These are phyloP conservation scores for Pyropia haitanensis DNA, from an alignment of 23 red algal species.

Conservation along the genomic window DNA sequence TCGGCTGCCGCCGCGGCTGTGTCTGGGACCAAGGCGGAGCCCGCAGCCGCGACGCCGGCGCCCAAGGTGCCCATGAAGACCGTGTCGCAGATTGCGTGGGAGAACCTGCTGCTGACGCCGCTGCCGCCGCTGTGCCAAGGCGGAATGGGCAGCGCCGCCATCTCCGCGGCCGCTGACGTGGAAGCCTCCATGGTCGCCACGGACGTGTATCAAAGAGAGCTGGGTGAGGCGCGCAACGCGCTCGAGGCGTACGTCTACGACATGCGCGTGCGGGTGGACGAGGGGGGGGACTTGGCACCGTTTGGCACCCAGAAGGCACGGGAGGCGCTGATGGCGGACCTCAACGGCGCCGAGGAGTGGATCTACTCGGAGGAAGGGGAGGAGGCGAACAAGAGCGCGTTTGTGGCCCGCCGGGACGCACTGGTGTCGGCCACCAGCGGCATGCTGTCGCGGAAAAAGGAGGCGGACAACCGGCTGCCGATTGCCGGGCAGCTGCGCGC, in stretches of 20 bases:
- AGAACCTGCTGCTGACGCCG: too few species aligned
- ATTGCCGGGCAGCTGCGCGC: slow-evolving; percentile 25
- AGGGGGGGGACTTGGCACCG: slow-evolving; percentile 60
- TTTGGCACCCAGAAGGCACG: slow-evolving; percentile 37
- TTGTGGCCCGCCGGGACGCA: slow-evolving; percentile 37
- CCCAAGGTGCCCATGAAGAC: too few species aligned
- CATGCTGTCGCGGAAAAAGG: slow-evolving; percentile 46
- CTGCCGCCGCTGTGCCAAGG: too few species aligned
- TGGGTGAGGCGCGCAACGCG: slow-evolving; percentile 87
- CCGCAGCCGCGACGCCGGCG: too few species aligned
- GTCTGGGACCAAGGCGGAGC: too few species aligned
- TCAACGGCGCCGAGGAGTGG: slow-evolving; percentile 88
- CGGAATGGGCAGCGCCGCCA: background rate
- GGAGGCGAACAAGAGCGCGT: slow-evolving; percentile 62
- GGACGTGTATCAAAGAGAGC: slow-evolving; percentile 81
- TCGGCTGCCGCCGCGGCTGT: too few species aligned
- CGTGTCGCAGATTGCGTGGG: too few species aligned
- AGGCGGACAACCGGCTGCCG: slow-evolving; percentile 51
- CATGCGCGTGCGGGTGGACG: slow-evolving; percentile 65
- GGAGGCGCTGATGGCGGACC: slow-evolving; percentile 30
- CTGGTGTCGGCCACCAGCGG: slow-evolving; percentile 16
- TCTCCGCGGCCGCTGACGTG: slow-evolving; percentile 29
- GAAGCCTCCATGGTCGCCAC: slow-evolving; percentile 84
- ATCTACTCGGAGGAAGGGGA: slow-evolving; percentile 92
- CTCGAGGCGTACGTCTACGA: slow-evolving; percentile 98